Base-by-base conservation (phyloP, 1,139 yeast species). In the Hemisphaericaspora lyxosophila region DNA sequence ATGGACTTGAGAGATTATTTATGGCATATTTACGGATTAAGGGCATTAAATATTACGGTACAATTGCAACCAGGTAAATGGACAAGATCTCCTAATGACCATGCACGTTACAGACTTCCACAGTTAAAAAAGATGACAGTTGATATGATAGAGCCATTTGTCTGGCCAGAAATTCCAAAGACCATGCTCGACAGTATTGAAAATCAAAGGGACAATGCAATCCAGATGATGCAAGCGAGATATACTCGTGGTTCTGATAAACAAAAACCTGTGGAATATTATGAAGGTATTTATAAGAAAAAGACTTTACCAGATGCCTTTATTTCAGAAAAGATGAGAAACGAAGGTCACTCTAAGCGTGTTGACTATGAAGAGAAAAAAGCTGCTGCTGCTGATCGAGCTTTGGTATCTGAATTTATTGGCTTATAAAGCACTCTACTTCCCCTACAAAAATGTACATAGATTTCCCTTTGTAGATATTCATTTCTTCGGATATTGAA, bases 121-220 rank as follows among this genome's bases (percentile, higher is more conserved):
- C 96, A 88, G 64, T 76, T 78, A 51, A 90, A 90, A 69, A 88
- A 89, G 63, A 90, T 90, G 97, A 89, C 96, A 13, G 83, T 89
- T 38, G 96, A 88, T 54, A 85, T 90, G 92, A 80, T 79, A 39
- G 88, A 88, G 48, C 97, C 97, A 14, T 90, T 90, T 56, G 75
- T 89, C 35, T 90, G 97, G 97, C 97, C 97, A 3, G 83, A 75
- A 34, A 80, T 82, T 50, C 65, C 75, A 2, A 46, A 48, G 20
- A 59, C 50, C 16, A 38, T 57, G 34, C 59, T 57, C 31, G 61
- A 57, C 17, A 47, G 45, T 22, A 53, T 63, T 23, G 48, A 51
- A 23, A 32, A 50, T 25, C 54, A 55, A 35, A 50, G 48, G 36
- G 56, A 55, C 15, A 57, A 60, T 43, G 65, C 62, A 49, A 49